These are phyloP conservation scores for Talaromyces sp. DNA, from an alignment of 2,329 filamentous ascomycete genomes.

Conservation along the genomic window DNA sequence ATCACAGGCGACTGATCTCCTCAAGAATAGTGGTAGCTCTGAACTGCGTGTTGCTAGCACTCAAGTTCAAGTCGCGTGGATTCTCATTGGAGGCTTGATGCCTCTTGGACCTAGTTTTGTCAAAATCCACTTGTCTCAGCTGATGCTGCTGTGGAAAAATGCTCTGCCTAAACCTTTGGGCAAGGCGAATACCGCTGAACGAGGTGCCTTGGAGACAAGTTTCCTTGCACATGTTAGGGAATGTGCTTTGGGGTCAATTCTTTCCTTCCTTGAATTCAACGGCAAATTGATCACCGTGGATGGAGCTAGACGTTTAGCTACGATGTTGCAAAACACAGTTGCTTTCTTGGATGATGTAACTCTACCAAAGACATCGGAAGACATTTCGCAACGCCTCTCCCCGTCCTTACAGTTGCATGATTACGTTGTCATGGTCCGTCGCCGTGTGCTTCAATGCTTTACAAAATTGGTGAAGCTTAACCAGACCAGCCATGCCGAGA, in stretches of 20 bases:
- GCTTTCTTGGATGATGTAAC: conserved; percentile 83
- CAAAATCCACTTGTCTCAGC: conserved; percentile 93
- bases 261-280: conserved; percentile 92
- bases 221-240: conserved; percentile 93
- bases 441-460: conserved; percentile 91
- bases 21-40: conserved; percentile 88
- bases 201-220: conserved; percentile 81
- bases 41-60: conserved; percentile 88
- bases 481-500: conserved; percentile 77
- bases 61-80: conserved; percentile 97
- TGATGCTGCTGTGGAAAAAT: conserved; percentile 95
- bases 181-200: conserved; percentile 80
- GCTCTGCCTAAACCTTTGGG: conserved; percentile 90
- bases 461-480: conserved; percentile 85
- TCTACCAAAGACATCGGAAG: conserved; percentile 77
- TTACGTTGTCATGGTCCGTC: conserved; percentile 85
- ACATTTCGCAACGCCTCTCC: conserved; percentile 75
- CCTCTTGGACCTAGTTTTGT: conserved; percentile 95
- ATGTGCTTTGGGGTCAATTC: conserved; percentile 84
- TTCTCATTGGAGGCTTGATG: conserved; percentile 93
- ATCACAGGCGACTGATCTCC: conserved; percentile 81
- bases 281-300: conserved; percentile 86
- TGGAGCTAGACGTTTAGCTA: conserved; percentile 84
- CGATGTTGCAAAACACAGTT: conserved; percentile 93
- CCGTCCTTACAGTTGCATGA: conserved; percentile 86